These are phyloP conservation scores for Malassezia psittaci DNA, from an alignment of 1,284 basidiomycete species.

Conservation along the genomic window DNA sequence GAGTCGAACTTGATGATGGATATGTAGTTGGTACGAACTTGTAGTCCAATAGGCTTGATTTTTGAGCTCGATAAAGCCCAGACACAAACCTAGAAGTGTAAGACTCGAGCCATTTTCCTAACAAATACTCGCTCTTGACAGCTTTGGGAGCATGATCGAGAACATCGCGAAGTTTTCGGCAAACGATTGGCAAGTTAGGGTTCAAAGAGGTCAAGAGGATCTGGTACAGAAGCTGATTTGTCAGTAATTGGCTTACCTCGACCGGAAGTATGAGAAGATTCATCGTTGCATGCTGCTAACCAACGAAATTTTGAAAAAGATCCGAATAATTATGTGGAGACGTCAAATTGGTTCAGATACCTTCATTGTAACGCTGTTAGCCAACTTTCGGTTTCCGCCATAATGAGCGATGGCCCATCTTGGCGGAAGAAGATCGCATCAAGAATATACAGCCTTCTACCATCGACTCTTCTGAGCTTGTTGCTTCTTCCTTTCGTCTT, in stretches of 20 bases:
- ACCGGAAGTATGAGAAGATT: not conserved
- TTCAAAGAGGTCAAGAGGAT: not conserved
- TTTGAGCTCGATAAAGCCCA: no score
- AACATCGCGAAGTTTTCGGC: not conserved
- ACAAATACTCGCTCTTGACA: conserved; percentile 4
- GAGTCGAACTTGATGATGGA: conserved; percentile 1
- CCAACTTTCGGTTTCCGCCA: no score
- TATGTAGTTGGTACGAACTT: conserved; percentile 7
- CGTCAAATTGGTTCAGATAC: no score
- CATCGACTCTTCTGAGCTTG: not conserved
- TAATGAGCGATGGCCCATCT: not conserved
- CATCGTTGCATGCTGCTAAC: not conserved
- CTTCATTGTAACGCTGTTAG: no score
- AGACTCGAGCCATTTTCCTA: conserved; percentile 16
- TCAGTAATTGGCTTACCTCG: not conserved
- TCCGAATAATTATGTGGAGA: not conserved
- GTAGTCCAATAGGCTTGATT: no score
- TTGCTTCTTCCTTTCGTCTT: conserved; percentile 10
- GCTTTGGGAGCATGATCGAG: not conserved
- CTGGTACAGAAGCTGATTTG: conserved; percentile 2
- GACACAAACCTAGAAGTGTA: not conserved
- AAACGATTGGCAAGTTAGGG: not conserved
- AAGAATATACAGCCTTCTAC: not conserved
- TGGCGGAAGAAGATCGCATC: not conserved
- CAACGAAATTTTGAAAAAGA: not conserved